These are phyloP conservation scores for Capillidium heterosporum DNA, from an alignment of 371 early-diverging fungal species.

Conservation along the genomic window DNA sequence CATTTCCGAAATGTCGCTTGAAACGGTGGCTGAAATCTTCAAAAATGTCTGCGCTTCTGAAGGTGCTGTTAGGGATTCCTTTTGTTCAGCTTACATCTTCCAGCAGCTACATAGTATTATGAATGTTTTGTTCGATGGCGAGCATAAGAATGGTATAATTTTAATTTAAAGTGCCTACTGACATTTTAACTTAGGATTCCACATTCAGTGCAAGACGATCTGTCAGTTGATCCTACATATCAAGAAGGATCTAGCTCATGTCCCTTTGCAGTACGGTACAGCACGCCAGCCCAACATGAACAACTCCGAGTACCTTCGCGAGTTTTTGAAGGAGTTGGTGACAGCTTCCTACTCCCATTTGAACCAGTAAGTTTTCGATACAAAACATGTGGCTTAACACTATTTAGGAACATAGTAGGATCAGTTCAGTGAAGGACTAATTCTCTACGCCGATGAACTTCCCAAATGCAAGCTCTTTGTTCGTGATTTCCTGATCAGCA, in stretches of 20 bases:
- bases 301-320: constrained; percentile 58
- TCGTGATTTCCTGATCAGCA: constrained; percentile 91
- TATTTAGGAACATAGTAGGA: not conserved
- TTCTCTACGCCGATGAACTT: constrained; percentile 54
- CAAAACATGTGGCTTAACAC: not conserved
- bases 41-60: constrained; percentile 57
- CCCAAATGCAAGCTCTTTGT: constrained; percentile 76
- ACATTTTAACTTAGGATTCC: constrained; percentile 44
- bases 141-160: constrained; percentile 84
- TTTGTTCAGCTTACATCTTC: constrained; percentile 79
- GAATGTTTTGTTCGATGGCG: constrained; percentile 87
- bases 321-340: constrained; percentile 63
- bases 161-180: not conserved
- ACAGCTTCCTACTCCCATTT: constrained; percentile 85
- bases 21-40: constrained; percentile 69
- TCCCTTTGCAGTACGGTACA: constrained; percentile 59
- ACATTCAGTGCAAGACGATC: constrained; percentile 73
- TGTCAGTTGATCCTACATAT: constrained; percentile 75
- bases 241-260: constrained; percentile 56
- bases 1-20: constrained; percentile 81
- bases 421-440: constrained; percentile 71
- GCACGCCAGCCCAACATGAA: constrained; percentile 46
- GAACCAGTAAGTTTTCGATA: constrained; percentile 25
- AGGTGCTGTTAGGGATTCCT: constrained; percentile 55
- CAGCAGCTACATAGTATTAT: constrained; percentile 85